phyloP scores from a whole-genome alignment of 805 yeast species.

The Schwanniomyces polymorphus region DNA sequence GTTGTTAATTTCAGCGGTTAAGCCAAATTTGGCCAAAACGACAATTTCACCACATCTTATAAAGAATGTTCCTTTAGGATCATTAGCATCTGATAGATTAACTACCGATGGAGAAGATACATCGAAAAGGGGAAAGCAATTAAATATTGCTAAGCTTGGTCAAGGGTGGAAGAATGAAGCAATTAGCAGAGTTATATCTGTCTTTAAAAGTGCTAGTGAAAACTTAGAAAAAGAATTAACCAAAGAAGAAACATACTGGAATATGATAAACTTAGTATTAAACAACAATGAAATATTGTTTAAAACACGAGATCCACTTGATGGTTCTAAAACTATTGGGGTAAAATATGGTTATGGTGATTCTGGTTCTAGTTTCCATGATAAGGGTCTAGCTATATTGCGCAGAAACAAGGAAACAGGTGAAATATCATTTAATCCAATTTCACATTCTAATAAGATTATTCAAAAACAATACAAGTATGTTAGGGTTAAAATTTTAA shows the following conservation, averaged over 20 bases:
- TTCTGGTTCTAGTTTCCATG: slow-evolving; percentile 77
- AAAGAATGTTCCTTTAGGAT: slow-evolving; percentile 72
- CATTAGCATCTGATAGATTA: slow-evolving; percentile 55
- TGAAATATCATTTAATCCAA: slow-evolving; percentile 32
- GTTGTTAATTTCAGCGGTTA: slow-evolving; percentile 69
- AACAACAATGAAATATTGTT: slow-evolving; percentile 61
- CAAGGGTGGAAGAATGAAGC: slow-evolving; percentile 87
- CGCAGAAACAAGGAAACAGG: slow-evolving; percentile 45
- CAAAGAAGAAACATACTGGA: slow-evolving; percentile 72
- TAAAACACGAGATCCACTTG: slow-evolving; percentile 56
- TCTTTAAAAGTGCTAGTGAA: slow-evolving; percentile 51
- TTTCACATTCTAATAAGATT: slow-evolving; percentile 27
- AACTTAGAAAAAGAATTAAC: slow-evolving; percentile 53
- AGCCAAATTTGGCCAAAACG: slow-evolving; percentile 83
- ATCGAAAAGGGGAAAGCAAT: slow-evolving; percentile 13
- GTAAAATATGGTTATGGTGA: slow-evolving; percentile 91
- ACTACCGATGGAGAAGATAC: slow-evolving; percentile 17
- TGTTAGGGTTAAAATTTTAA: slow-evolving; percentile 59
- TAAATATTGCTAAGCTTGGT: slow-evolving; percentile 43
- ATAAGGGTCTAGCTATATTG: slow-evolving; percentile 74
- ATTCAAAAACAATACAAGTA: slow-evolving; percentile 43
- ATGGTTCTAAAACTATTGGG: slow-evolving; percentile 58
- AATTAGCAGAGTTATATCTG: slow-evolving; percentile 52
- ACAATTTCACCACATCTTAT: slow-evolving; percentile 86
- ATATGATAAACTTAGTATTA: slow-evolving; percentile 43